phyloP scores from a whole-genome alignment of 192 early-diverging fungal species.

The Chytriomyces sp. region DNA sequence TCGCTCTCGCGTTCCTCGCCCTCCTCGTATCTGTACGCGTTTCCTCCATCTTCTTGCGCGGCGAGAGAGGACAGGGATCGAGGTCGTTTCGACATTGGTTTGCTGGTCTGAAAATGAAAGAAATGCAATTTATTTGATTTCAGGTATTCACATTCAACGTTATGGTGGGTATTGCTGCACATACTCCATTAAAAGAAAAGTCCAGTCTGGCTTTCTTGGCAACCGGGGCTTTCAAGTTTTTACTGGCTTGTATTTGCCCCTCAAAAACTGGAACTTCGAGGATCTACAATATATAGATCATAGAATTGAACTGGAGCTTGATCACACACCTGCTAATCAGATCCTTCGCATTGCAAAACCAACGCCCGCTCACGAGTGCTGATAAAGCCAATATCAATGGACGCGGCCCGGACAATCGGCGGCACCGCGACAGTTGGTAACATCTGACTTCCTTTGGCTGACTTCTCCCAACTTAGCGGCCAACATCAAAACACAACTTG shows the following conservation, averaged over 20 bases:
- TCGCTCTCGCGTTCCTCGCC: background rate
- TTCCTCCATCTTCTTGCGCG: background rate
- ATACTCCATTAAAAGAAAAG: background rate
- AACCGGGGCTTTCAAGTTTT: background rate
- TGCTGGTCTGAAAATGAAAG: background rate
- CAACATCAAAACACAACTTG: no score
- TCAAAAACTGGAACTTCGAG: no score
- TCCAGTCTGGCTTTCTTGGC: background rate
- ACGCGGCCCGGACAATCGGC: no score
- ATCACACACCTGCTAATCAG: background rate
- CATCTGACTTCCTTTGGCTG: no score
- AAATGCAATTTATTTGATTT: background rate
- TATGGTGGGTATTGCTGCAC: background rate
- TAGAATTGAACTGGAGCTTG: no score
- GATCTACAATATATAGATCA: no score
- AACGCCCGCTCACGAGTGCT: no score
- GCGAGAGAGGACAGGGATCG: background rate
- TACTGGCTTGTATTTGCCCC: background rate
- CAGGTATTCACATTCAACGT: background rate
- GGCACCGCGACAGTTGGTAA: no score
- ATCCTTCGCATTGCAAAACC: background rate
- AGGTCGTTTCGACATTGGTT: background rate
- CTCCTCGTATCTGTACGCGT: background rate
- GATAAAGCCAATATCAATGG: no score
- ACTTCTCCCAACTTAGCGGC: no score